phyloP scores from a whole-genome alignment of 2,329 filamentous ascomycete species.

The Cryphonectria naterciae region DNA sequence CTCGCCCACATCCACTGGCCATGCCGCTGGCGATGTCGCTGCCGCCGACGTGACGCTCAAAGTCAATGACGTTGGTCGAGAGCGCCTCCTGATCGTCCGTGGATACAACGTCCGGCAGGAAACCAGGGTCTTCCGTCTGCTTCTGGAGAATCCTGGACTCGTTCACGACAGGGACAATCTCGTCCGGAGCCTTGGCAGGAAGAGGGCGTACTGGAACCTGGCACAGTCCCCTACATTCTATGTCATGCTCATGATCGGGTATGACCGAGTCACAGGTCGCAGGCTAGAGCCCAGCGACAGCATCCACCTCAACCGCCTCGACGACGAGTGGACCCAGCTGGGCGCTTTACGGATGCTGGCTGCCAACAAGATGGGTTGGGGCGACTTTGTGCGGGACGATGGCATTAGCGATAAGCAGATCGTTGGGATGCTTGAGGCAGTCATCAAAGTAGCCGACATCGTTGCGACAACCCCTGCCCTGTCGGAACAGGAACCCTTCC shows the following conservation, averaged over 20 bases:
- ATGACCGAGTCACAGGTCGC: not conserved
- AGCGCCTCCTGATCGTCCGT: not conserved
- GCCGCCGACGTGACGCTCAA: not conserved
- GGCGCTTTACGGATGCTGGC: not conserved
- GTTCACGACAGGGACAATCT: not conserved
- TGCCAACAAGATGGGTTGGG: not conserved
- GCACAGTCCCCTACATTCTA: not conserved
- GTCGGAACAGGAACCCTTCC: not conserved
- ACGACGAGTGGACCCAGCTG: not conserved
- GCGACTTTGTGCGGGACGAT: not conserved
- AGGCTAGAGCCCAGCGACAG: not conserved
- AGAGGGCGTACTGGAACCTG: not conserved
- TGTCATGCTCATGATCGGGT: not conserved
- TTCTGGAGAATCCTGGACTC: not conserved
- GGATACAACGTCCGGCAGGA: not conserved
- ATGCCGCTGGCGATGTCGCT: not conserved
- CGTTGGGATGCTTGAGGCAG: not conserved
- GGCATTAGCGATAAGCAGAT: not conserved
- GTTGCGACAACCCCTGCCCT: conserved; percentile 6
- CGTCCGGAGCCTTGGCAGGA: not conserved
- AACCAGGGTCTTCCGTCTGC: not conserved
- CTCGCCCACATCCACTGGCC: not conserved
- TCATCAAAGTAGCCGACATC: not conserved
- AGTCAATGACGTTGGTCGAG: not conserved
- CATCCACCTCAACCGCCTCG: not conserved